Percentiles rank a stretch among this genome's conserved stretches.
phyloP scores from a whole-genome alignment of 2,329 filamentous ascomycete species.

The Dactylellina drechsleri region DNA sequence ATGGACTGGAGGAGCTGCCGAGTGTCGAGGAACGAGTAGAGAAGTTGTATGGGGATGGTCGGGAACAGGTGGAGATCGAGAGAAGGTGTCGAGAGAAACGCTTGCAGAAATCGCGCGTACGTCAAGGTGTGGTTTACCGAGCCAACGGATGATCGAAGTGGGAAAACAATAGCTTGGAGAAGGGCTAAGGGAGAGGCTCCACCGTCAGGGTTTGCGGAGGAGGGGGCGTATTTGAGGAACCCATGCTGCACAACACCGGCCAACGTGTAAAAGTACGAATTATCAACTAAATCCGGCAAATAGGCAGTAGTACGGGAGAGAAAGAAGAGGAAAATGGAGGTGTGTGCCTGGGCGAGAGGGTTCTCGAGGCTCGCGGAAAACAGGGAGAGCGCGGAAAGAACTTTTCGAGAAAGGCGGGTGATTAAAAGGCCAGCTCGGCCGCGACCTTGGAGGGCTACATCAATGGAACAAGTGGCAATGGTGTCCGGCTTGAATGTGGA shows the following conservation, averaged over 20 bases:
- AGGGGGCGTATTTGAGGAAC: slow-evolving; percentile 4
- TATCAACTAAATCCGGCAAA: slow-evolving; percentile 23
- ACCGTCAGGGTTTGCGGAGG: background rate
- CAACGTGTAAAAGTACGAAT: slow-evolving; percentile 28
- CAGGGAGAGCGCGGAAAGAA: slow-evolving; percentile 18
- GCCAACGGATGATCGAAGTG: slow-evolving; percentile 24
- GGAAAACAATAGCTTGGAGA: slow-evolving; percentile 26
- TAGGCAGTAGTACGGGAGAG: slow-evolving; percentile 22
- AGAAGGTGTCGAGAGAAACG: slow-evolving; percentile 29
- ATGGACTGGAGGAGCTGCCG: slow-evolving; percentile 14
- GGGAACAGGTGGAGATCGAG: slow-evolving; percentile 29
- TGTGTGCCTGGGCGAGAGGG: background rate
- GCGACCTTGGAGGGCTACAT: slow-evolving; percentile 6
- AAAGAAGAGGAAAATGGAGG: slow-evolving; percentile 20
- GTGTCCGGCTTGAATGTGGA: slow-evolving; percentile 16
- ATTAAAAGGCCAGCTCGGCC: slow-evolving; percentile 19
- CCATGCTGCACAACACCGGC: slow-evolving; percentile 1
- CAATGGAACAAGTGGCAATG: background rate
- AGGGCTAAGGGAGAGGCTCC: background rate
- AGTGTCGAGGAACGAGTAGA: slow-evolving; percentile 22
- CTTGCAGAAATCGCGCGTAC: slow-evolving; percentile 30
- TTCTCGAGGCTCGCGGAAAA: background rate
- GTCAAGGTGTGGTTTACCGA: background rate
- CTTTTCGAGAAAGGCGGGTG: slow-evolving; percentile 14
- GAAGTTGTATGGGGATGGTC: slow-evolving; percentile 4